Evolutionary conservation across 2,329 filamentous ascomycete species (phyloP), one percentile per base, ranked within the genome.

Genomic region (Diaporthe sp.): DNA sequence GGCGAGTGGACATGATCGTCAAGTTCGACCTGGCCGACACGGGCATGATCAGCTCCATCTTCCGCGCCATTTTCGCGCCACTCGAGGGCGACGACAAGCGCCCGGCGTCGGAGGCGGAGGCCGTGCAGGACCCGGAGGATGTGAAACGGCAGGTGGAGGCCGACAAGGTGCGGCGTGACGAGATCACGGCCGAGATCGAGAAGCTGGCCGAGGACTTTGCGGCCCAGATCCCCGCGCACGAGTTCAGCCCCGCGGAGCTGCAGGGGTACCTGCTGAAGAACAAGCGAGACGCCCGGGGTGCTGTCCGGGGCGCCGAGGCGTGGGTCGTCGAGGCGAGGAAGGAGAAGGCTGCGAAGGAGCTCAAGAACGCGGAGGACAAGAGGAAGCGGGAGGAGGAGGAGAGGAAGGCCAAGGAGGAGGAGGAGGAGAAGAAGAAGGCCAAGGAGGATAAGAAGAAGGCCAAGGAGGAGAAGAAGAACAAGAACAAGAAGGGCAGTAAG

Each of bases 221-320:
- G 1, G 78, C 82, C 12, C 84, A 83, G 79, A 83, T 92, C n/a
- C 90, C 90, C 0, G 83, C 84, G 37, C 82, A 86, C 56, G 86
- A 90, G 79, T 92, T 92, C 78, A 90, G 87, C 70, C 90, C 90
- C 0, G 90, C 90, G 8, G 89, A 92, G 81, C 85, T 92, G 7
- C 90, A 92, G 79, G 90, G 90, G 7, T 87, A 87, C 72, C 83
- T 92, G 65, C 83, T 92, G 75, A 86, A 86, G 78, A 82, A 91
- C 78, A 92, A 92, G 84, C 85, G 86, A 13, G 81, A 85, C 72
- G 87, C 89, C 0, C 82, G 85, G 47, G 84, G 80, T 0, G 90
- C 88, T 0, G 82, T 91, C 5, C 84, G 82, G 10, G 83, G 81
- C 3, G 82, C 85, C 0, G 86, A 85, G 17, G 82, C 83, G 13